Evolutionary conservation across 495 filamentous ascomycete genomes (phyloP), one percentile per base, ranked within the genome.

Genomic region (Podospora bellae-mahoneyi): DNA sequence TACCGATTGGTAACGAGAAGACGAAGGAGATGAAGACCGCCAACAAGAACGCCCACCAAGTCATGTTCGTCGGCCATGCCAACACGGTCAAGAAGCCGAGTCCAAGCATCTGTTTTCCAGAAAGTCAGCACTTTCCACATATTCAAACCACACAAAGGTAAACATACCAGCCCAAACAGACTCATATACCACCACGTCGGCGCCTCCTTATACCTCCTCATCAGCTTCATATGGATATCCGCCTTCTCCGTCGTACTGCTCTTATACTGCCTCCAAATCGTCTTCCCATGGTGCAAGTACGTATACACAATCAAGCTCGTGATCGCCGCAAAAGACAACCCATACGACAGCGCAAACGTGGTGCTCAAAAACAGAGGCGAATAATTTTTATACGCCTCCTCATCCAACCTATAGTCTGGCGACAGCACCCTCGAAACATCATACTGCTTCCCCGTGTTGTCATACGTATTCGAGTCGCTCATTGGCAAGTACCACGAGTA

Each of bases 311-410:
- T 81, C 34, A 91, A 82, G 0, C 87, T 86, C 0, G 87, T 81
- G 48, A 92, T 85, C 39, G 90, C 86, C 18, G 90, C 90, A 70
- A 92, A 92, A 0, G 88, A 89, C 1, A 92, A 78, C 0, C 89
- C 89, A 66, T 91, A 92, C 0, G 86, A 84, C 61, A 90, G 75
- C 61, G 86, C 82, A 69, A 88, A 90, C 0, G 86, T 85, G 28
- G 87, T 88, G 67, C 82, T 88, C 18, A 90, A 76, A 68, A 87
- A 90, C 18, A 89, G 79, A 0, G 87, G 88, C 10, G 87, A 89
- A 74, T 90, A 89, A 2, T 77, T 73, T 65, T 87, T 78, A 74
- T 89, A 89, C 3, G 81, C 84, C 64, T 74, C 77, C 66, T 83
- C 78, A 59, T 87, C 77, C 58, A 89, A 78, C 6, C 82, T 86